Evolutionary conservation across 176 grass and related monocot species (phyloP).

Genomic region (Rhipidocladum racemiflorum): DNA sequence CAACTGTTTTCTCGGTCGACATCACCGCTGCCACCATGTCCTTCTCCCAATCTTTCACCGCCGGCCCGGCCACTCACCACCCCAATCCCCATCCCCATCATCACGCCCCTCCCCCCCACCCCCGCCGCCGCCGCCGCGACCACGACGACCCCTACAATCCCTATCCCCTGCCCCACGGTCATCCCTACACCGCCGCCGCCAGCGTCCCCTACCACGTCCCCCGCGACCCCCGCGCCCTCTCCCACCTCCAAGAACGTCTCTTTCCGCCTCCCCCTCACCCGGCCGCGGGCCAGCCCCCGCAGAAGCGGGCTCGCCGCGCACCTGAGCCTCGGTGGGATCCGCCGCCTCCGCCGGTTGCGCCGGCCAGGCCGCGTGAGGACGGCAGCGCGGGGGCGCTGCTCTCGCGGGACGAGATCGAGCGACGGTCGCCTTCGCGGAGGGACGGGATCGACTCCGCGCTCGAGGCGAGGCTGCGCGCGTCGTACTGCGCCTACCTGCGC

Average conservation of each 20-base stretch:
- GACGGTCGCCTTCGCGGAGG: conserved; percentile 56
- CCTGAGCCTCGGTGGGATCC: conserved; percentile 12
- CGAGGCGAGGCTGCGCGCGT: conserved; percentile 55
- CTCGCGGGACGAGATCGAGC: conserved; percentile 63
- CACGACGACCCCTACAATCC: conserved; percentile 1
- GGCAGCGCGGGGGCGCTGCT: conserved; percentile 22
- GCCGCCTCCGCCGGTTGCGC: not conserved
- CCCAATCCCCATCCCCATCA: not conserved
- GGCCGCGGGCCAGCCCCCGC: not conserved
- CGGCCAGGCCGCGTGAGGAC: not conserved
- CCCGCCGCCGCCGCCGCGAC: conserved; percentile 30
- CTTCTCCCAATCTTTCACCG: conserved; percentile 18
- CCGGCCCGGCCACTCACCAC: not conserved
- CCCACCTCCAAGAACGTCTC: conserved; percentile 14
- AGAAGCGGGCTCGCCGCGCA: conserved; percentile 31
- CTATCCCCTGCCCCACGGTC: not conserved
- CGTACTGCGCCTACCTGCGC: conserved; percentile 63
- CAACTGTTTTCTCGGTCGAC: not conserved
- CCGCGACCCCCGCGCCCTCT: not conserved
- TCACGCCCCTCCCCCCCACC: not conserved
- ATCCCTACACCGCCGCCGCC: not conserved
- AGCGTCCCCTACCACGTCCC: not conserved
- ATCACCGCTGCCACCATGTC: conserved; percentile 16
- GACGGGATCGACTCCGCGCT: conserved; percentile 59
- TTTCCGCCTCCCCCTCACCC: not conserved